Evolutionary conservation across 768 basidiomycete species (phyloP).

Genomic region (Goffeauzyma gilvescens): DNA sequence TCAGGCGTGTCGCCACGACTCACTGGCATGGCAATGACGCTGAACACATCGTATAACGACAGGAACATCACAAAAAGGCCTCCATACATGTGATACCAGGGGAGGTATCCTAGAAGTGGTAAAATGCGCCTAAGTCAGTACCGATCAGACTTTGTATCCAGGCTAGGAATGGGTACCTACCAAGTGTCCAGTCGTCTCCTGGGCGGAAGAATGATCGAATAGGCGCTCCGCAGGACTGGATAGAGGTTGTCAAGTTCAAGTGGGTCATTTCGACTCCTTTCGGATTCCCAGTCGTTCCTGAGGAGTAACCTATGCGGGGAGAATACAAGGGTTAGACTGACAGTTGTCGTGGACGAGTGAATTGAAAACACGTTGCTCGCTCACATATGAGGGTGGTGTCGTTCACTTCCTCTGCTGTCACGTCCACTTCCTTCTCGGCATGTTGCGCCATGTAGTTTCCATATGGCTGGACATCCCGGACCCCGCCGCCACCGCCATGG

Average conservation of each 20-base stretch:
- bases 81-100: conserved; percentile 8
- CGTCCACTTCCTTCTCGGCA: background rate
- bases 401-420: too few relatives aligned
- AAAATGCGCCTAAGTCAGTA: background rate
- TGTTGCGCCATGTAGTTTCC: background rate
- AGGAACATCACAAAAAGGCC: conserved; percentile 12
- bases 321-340: conserved; percentile 1
- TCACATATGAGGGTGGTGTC: too few relatives aligned
- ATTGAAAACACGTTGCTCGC: too few relatives aligned
- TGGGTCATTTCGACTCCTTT: conserved; percentile 34
- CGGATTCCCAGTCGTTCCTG: conserved; percentile 19
- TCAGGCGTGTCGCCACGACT: conserved; percentile 59
- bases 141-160: background rate
- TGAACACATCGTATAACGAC: conserved; percentile 1
- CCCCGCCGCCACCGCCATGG: background rate
- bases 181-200: conserved; percentile 44
- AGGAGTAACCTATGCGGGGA: conserved; percentile 7
- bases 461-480: conserved; percentile 1
- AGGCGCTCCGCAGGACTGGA: conserved; percentile 38
- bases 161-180: conserved; percentile 36
- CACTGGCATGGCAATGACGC: conserved; percentile 36
- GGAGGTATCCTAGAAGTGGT: background rate
- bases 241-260: conserved; percentile 45
- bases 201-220: conserved; percentile 36
- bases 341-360: background rate